These are phyloP conservation scores for Neospora caninum DNA, from an alignment of 169 alveolate species.

Conservation along the genomic window DNA sequence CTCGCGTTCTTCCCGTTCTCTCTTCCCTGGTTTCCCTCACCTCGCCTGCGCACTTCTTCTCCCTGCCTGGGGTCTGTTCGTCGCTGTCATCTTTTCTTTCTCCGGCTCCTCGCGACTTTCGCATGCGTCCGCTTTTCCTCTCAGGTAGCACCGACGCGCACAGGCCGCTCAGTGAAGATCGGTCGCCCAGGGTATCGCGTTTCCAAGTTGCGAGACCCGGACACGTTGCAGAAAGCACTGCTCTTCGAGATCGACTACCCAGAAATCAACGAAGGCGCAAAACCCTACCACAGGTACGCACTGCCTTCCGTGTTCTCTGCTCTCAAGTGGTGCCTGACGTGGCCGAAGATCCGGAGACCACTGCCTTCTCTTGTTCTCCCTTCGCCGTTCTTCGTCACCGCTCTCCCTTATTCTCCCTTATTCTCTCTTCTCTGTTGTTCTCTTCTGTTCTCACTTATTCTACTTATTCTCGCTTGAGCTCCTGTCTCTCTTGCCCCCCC, in stretches of 20 bases:
- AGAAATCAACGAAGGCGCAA: slow-evolving; percentile 76
- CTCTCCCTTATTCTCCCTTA: neutral
- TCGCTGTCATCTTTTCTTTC: neutral
- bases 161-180: slow-evolving; percentile 84
- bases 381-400: neutral
- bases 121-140: too few relatives aligned
- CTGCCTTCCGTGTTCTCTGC: neutral
- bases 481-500: neutral
- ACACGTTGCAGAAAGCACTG: slow-evolving; percentile 92
- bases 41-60: neutral
- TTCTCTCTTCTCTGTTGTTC: neutral
- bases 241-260: slow-evolving; percentile 97
- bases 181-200: slow-evolving; percentile 98
- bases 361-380: neutral
- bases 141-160: neutral
- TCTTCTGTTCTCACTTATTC: neutral
- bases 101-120: too few relatives aligned
- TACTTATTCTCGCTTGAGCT: neutral
- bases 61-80: neutral
- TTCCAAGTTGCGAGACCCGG: slow-evolving; percentile 93
- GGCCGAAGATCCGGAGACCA: neutral
- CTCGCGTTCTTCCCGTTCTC: neutral
- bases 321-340: neutral
- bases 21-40: neutral
- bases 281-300: slow-evolving; percentile 87